These are phyloP conservation scores for Yamadazyma spencermartinsiae DNA, from an alignment of 1,139 yeast species.

Conservation along the genomic window DNA sequence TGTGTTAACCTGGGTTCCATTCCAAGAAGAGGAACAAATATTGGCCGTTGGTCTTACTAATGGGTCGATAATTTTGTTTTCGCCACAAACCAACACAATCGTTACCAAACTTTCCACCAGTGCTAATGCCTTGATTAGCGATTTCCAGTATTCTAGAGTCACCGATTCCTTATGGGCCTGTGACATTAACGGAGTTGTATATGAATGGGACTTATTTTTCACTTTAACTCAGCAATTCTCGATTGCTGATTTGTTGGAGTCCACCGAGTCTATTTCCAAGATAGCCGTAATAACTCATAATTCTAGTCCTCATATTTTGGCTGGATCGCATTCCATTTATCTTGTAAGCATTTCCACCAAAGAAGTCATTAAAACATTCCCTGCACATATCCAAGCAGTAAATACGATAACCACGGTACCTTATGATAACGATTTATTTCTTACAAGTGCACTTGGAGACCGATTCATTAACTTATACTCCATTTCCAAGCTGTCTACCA, in stretches of 20 bases:
- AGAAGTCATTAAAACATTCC: conserved; percentile 49
- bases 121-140: conserved; percentile 53
- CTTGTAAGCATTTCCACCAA: conserved; percentile 45
- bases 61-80: conserved; percentile 65
- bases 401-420: conserved; percentile 43
- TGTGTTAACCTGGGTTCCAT: conserved; percentile 56
- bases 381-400: conserved; percentile 74
- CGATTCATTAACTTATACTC: conserved; percentile 76
- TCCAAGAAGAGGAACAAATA: conserved; percentile 40
- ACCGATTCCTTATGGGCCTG: conserved; percentile 60
- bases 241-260: conserved; percentile 37
- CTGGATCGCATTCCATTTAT: conserved; percentile 65
- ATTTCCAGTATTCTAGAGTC: conserved; percentile 45
- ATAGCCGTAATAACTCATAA: conserved; percentile 36
- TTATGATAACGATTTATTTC: conserved; percentile 41
- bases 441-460: conserved; percentile 75
- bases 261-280: conserved; percentile 33
- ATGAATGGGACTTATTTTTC: conserved; percentile 63
- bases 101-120: conserved; percentile 52
- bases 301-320: conserved; percentile 47
- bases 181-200: conserved; percentile 61
- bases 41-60: conserved; percentile 66
- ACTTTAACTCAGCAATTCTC: conserved; percentile 43
- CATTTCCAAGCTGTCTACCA: conserved; percentile 39
- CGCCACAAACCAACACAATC: conserved; percentile 64